phyloP scores from a whole-genome alignment of 257 asterid species.

The Vinca minor region DNA sequence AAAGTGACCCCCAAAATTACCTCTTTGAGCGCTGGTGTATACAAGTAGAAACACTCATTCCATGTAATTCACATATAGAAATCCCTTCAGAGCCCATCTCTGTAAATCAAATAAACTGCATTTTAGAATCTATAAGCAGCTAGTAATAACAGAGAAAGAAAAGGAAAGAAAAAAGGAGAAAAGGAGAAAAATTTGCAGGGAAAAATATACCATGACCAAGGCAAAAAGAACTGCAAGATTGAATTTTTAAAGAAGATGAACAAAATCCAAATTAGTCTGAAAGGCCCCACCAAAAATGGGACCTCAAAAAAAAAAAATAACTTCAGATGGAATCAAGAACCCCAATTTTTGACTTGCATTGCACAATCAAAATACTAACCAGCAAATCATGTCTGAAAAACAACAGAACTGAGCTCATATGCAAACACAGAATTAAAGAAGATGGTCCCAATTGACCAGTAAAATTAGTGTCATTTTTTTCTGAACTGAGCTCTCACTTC shows the following conservation, averaged over 20 bases:
- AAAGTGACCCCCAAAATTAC: slow-evolving; percentile 29
- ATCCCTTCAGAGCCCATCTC: slow-evolving; percentile 65
- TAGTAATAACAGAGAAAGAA: slow-evolving; percentile 7
- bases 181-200: slow-evolving; percentile 11
- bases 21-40: slow-evolving; percentile 70
- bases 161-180: slow-evolving; percentile 9
- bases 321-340: slow-evolving; percentile 33
- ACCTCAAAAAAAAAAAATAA: slow-evolving; percentile 27
- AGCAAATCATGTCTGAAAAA: slow-evolving; percentile 19
- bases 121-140: slow-evolving; percentile 7
- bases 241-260: slow-evolving; percentile 31
- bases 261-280: slow-evolving; percentile 13
- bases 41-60: slow-evolving; percentile 20
- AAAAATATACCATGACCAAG: slow-evolving; percentile 30
- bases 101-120: slow-evolving; percentile 29
- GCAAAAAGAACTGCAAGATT: slow-evolving; percentile 32
- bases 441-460: slow-evolving; percentile 43
- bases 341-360: slow-evolving; percentile 30
- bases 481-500: slow-evolving; percentile 12
- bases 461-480: slow-evolving; percentile 26
- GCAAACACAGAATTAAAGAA: slow-evolving; percentile 18
- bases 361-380: slow-evolving; percentile 19
- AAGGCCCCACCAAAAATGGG: slow-evolving; percentile 26
- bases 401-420: slow-evolving; percentile 25
- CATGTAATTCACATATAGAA: slow-evolving; percentile 39